Evolutionary conservation across 352 stramenopile genomes (phyloP).

Genomic region (Nothophytophthora sp.): DNA sequence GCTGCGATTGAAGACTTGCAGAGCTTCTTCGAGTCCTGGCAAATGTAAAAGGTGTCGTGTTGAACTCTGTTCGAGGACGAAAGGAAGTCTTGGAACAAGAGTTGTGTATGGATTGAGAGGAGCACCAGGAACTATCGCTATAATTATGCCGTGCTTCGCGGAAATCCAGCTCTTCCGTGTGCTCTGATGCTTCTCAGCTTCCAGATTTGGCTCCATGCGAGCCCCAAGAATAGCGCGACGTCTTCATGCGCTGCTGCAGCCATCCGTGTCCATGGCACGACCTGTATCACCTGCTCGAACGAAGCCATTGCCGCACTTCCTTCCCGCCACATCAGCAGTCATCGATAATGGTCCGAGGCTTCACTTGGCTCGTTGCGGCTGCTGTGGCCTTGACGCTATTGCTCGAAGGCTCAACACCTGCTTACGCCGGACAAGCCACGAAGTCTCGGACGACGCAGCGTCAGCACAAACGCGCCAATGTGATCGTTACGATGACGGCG

Average conservation of each 20-base stretch:
- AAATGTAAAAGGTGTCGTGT: constrained; percentile 26
- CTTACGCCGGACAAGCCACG: constrained; percentile 5
- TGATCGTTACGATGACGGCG: constrained; percentile 57
- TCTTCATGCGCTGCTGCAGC: constrained; percentile 1
- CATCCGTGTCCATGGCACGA: not conserved
- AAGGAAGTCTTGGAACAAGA: constrained; percentile 14
- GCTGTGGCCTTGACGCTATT: constrained; percentile 7
- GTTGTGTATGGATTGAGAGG: no score
- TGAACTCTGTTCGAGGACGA: constrained; percentile 2
- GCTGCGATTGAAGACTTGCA: constrained; percentile 32
- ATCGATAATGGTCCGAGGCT: no score
- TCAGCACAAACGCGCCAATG: constrained; percentile 33
- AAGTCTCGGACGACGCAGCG: constrained; percentile 22
- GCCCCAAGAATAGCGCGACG: constrained; percentile 17
- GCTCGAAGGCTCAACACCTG: not conserved
- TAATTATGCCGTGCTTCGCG: no score
- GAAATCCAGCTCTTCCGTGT: not conserved
- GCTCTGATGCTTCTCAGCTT: no score
- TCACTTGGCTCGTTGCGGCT: not conserved
- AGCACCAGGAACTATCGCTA: no score
- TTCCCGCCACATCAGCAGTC: no score
- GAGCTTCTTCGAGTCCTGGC: constrained; percentile 37
- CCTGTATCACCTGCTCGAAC: not conserved
- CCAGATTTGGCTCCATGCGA: no score
- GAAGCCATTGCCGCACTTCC: no score